Evolutionary conservation across 139 green algal genomes (phyloP), one percentile per base, ranked within the genome.

Genomic region (Chlorella sp.): DNA sequence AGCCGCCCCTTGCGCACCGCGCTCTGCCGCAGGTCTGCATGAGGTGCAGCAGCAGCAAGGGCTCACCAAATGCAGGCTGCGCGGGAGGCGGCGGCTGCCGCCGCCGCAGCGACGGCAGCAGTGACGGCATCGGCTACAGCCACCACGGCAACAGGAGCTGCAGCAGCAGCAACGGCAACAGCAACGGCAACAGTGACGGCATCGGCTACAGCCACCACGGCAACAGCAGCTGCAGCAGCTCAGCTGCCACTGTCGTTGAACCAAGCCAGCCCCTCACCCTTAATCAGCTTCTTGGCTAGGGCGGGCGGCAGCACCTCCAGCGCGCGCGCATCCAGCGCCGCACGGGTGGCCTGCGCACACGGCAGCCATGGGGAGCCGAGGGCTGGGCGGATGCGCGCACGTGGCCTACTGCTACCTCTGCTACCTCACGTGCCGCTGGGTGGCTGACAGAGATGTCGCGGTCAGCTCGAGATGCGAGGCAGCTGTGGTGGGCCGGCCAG

Each of bases 21-120:
- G 38, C 79, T 83, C 46, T 67, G 62, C 38, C 56, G 32, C 30
- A 89, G 73, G 62, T 87, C 83, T 82, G 83, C 73, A 67, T 17
- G 3, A 46, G 20, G 2, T 8, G 32, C 32, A 43, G 58, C 11
- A 14, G 58, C 58, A 30, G n/a, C n/a, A n/a, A n/a, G n/a, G n/a
- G n/a, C n/a, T n/a, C n/a, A n/a, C n/a, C n/a, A n/a, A n/a, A n/a
- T n/a, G n/a, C n/a, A n/a, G n/a, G n/a, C n/a, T n/a, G n/a, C n/a
- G 46, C 7, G 46, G 8, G 46, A 11, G 46, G 46, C 46, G 46
- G 46, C 46, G 11, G 46, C 11, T 7, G 46, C 46, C 7, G 46
- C 46, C 8, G 46, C 46, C 7, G 46, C 46, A 11, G 46, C 46
- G 16, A 28, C 20, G 60, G 28, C 60, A 68, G 60, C 60, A n/a